Conservation (phyloP, 805 yeast species). For the Candida boleticola region DNA sequence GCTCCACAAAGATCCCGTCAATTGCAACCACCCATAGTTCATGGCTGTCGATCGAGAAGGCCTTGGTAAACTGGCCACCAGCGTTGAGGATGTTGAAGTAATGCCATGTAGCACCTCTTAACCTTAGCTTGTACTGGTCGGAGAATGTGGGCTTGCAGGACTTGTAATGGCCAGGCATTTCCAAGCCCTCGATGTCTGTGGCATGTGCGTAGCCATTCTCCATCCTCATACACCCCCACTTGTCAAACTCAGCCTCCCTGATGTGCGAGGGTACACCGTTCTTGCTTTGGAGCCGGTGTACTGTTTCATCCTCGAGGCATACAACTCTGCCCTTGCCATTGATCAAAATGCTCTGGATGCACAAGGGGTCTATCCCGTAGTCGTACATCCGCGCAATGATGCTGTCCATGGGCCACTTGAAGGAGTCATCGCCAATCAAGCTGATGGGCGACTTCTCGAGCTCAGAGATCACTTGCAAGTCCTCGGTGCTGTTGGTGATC, state of each 20-base stretch:
- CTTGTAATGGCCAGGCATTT: constrained; percentile 23
- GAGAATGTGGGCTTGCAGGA: constrained; percentile 19
- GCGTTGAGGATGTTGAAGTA: constrained; percentile 28
- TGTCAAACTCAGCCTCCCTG: constrained; percentile 14
- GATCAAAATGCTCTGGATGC: constrained; percentile 26
- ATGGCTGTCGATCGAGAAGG: constrained; percentile 32
- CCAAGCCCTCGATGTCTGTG: constrained; percentile 17
- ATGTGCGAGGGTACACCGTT: not conserved
- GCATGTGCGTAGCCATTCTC: constrained; percentile 14
- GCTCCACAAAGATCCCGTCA: constrained; percentile 29
- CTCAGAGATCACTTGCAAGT: constrained; percentile 23
- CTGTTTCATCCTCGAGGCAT: constrained; percentile 16
- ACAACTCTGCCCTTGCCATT: constrained; percentile 29
- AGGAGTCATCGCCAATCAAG: constrained; percentile 39
- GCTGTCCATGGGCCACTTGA: constrained; percentile 32
- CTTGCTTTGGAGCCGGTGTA: constrained; percentile 12
- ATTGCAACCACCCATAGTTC: constrained; percentile 26
- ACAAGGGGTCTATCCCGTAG: constrained; percentile 33
- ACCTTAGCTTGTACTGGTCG: constrained; percentile 15
- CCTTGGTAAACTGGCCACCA: constrained; percentile 34
- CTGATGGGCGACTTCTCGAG: constrained; percentile 23
- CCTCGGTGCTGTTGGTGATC: constrained; percentile 19
- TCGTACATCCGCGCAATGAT: constrained; percentile 32
- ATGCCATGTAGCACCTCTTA: constrained; percentile 21
- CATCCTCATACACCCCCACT: constrained; percentile 20